phyloP scores from a whole-genome alignment of 148 eudicot genomes.

The Fallopia convolvulus region DNA sequence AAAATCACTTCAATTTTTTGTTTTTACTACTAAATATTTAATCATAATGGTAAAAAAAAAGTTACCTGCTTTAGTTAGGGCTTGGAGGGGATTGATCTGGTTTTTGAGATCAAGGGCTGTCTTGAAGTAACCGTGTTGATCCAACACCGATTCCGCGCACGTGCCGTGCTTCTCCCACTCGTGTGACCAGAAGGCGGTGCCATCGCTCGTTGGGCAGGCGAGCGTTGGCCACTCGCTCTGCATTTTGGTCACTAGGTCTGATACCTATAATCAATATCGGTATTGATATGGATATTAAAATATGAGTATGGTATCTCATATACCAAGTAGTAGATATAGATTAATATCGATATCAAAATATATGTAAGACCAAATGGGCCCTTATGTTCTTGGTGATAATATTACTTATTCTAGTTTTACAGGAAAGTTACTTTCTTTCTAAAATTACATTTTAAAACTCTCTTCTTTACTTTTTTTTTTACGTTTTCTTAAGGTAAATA shows the following conservation, averaged over 20 bases:
- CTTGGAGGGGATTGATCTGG: slow-evolving; percentile 24
- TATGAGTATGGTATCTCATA: too few relatives aligned
- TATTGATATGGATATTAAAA: too few relatives aligned
- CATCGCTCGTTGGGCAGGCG: slow-evolving; percentile 46
- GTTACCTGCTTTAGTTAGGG: slow-evolving; percentile 32
- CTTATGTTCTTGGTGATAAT: too few relatives aligned
- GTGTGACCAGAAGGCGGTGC: slow-evolving; percentile 43
- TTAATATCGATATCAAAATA: not conserved
- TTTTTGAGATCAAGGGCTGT: slow-evolving; percentile 32
- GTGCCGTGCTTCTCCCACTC: slow-evolving; percentile 63
- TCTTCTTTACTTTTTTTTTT: too few relatives aligned
- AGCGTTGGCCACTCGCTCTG: slow-evolving; percentile 22
- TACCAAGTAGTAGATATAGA: too few relatives aligned
- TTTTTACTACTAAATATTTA: not conserved
- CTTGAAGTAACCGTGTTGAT: slow-evolving; percentile 37
- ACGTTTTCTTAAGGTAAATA: too few relatives aligned
- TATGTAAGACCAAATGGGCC: too few relatives aligned
- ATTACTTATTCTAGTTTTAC: too few relatives aligned
- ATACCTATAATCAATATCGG: not conserved
- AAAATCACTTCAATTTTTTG: not conserved
- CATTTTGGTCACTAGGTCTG: slow-evolving; percentile 6
- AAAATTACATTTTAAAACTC: too few relatives aligned
- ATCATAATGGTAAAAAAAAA: not conserved
- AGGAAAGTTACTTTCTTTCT: too few relatives aligned
- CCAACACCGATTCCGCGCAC: slow-evolving; percentile 40